Evolutionary conservation across 202 grass and related monocot species (phyloP).

Genomic region (Elaeis oleifera): DNA sequence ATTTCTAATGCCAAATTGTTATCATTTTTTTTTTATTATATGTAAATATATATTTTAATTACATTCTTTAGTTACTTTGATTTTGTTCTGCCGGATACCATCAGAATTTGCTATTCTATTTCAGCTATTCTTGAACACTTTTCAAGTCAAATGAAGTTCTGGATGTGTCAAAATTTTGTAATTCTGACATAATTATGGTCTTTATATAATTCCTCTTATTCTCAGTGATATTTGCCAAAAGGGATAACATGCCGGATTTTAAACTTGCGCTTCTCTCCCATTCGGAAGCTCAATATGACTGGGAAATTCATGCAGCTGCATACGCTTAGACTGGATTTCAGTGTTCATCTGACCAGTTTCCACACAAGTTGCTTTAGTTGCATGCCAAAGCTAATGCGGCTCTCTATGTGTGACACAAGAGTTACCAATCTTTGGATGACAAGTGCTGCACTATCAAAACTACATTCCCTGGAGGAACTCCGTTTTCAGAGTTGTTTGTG

Average conservation of each 20-base stretch:
- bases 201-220: neutral
- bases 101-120: neutral
- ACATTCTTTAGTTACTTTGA: too few relatives aligned
- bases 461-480: constrained; percentile 13
- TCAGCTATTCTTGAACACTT: neutral
- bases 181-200: neutral
- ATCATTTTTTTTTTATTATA: too few relatives aligned
- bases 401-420: constrained; percentile 24
- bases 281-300: constrained; percentile 19
- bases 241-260: constrained; percentile 9
- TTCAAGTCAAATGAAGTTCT: neutral
- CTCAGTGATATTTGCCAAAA: constrained; percentile 12
- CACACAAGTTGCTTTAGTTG: constrained; percentile 14
- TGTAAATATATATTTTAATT: too few relatives aligned
- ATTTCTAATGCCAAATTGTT: too few relatives aligned
- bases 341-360: constrained; percentile 22
- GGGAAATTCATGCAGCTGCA: constrained; percentile 18
- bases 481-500: constrained; percentile 21
- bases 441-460: constrained; percentile 20
- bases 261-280: constrained; percentile 19
- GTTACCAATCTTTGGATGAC: constrained; percentile 21
- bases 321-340: constrained; percentile 18
- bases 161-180: neutral
- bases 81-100: neutral
- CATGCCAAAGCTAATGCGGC: constrained; percentile 18